phyloP scores from a whole-genome alignment of 345 rosid genomes.

The Dipteronia dyeriana region DNA sequence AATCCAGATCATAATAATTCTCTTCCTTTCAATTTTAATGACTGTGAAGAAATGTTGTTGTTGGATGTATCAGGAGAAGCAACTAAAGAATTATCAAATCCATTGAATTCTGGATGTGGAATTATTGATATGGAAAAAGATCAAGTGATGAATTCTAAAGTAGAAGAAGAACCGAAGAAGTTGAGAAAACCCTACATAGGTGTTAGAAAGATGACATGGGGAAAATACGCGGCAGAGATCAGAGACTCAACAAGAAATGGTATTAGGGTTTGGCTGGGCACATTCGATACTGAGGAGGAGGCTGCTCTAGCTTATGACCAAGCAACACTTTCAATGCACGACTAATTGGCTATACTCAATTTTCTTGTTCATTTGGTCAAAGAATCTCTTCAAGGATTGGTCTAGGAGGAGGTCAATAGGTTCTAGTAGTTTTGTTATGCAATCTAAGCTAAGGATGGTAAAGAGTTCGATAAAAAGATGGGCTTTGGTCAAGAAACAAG shows the following conservation, averaged over 20 bases:
- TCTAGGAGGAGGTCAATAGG: too few species aligned
- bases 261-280: constrained; percentile 68
- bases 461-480: too few species aligned
- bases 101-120: constrained; percentile 27
- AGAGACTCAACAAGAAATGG: constrained; percentile 51
- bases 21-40: constrained; percentile 33
- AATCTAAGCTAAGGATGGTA: too few species aligned
- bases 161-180: constrained; percentile 3
- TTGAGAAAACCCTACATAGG: constrained; percentile 49
- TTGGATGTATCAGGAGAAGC: constrained; percentile 33
- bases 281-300: constrained; percentile 60
- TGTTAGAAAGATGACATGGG: constrained; percentile 41
- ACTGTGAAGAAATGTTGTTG: constrained; percentile 44
- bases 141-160: constrained; percentile 23
- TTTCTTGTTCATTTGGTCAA: constrained; percentile 50
- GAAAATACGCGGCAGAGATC: background rate
- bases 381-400: constrained; percentile 54
- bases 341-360: constrained; percentile 53
- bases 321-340: constrained; percentile 57
- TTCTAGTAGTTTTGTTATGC: too few species aligned
- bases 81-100: constrained; percentile 32
- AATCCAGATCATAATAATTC: too few species aligned
- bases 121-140: constrained; percentile 30
- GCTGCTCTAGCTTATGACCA: constrained; percentile 75
- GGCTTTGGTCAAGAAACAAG: too few species aligned